Conservation (phyloP, 73 alveolate genomes). For the Blepharisma japonicum region DNA sequence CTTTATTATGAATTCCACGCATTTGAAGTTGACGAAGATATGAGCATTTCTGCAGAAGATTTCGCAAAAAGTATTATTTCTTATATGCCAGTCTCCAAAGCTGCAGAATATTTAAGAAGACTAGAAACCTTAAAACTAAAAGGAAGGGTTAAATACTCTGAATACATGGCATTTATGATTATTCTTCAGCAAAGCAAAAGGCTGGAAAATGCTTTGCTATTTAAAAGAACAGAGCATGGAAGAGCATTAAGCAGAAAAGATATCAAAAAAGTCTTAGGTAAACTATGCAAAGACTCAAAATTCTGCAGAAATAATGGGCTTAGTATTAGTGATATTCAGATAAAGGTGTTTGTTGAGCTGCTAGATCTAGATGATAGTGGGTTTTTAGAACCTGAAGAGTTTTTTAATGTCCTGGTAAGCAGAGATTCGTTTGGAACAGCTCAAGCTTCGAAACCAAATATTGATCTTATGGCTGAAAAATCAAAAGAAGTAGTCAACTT, state of each 20-base stretch:
- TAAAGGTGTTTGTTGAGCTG: conserved; percentile 45
- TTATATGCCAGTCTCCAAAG: conserved; percentile 41
- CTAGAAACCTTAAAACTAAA: conserved; percentile 35
- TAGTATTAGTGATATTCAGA: conserved; percentile 36
- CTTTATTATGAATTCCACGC: conserved; percentile 58
- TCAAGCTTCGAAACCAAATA: conserved; percentile 25
- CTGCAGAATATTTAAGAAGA: conserved; percentile 42
- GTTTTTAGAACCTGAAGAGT: conserved; percentile 61
- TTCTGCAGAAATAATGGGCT: conserved; percentile 37
- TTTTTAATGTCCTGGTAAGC: conserved; percentile 55
- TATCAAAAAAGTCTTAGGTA: conserved; percentile 35
- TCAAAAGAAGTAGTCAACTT: background rate
- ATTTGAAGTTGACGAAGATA: conserved; percentile 54
- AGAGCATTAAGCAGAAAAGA: conserved; percentile 41
- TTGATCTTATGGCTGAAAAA: conserved; percentile 15
- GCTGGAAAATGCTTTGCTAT: conserved; percentile 39
- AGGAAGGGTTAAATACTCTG: conserved; percentile 50
- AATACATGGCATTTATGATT: conserved; percentile 57
- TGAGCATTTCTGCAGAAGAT: conserved; percentile 58
- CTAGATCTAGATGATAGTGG: conserved; percentile 68
- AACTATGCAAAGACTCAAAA: conserved; percentile 34
- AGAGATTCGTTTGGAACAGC: conserved; percentile 51
- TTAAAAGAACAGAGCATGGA: background rate
- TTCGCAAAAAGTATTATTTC: conserved; percentile 61
- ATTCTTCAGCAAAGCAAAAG: conserved; percentile 47